Evolutionary conservation across 2,329 filamentous ascomycete genomes (phyloP), one percentile per base, ranked within the genome.

Genomic region (Exophiala dermatitidis): DNA sequence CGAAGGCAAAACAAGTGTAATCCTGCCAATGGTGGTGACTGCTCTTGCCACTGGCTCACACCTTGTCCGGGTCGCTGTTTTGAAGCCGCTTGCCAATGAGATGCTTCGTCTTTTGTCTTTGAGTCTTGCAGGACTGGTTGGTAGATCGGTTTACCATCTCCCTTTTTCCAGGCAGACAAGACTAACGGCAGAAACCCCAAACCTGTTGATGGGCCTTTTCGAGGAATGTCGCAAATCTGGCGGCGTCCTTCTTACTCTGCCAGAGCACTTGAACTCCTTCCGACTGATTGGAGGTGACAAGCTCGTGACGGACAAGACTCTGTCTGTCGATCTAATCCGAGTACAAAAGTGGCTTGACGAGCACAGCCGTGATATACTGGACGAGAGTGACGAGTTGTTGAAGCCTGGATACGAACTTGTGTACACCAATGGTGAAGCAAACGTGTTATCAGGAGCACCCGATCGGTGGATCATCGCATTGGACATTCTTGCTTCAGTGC

Each of bases 1-100:
- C 0, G 77, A 85, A 62, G 84, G 84, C 0, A 88, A 87, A 57
- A 82, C 81, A 0, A 84, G 83, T 0, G 79, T 86, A 1, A 87
- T 90, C 46, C 74, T 84, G 0, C 84, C 84, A 0, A 82, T 86
- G 36, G 77, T 84, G 0, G 78, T 78, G 0, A 68, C 77, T 0
- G 66, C 71, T 0, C 64, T 85, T 0, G 78, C 80, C 0, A 70
- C 86, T 44, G 69, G 71, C 0, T 62, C 65, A 0, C 72, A 66
- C 3, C 67, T 87, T 0, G 77, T 79, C 0, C 70, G 82, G 2
- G 74, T 86, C 0, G 66, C 87, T 1, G 80, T 85, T 0, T 74
- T 77, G 0, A 85, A 83, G 55, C 74, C 84, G 0, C 75, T 85
- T 34, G 75, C 78, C 0, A 74, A 72, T 9, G 82, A 87, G 58